Conservation (phyloP, 257 asterid species). For the Solanum pinnatisectum region DNA sequence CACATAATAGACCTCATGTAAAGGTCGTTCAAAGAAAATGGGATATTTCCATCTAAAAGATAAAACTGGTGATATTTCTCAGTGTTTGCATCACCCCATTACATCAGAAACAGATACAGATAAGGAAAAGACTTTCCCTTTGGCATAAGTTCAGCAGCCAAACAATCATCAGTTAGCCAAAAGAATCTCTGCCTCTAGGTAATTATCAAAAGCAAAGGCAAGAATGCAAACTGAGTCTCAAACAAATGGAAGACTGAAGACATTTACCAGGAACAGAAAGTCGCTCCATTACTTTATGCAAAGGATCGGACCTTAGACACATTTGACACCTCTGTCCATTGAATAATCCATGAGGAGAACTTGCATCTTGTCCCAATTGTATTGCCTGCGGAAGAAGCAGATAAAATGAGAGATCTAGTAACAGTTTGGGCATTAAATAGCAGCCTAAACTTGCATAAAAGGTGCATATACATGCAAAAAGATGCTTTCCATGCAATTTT, state of each 20-base stretch:
- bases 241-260: neutral
- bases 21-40: neutral
- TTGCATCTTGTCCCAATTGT: slow-evolving; percentile 62
- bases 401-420: neutral
- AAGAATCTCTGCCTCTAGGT: neutral
- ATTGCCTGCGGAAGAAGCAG: slow-evolving; percentile 31
- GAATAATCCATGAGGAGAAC: slow-evolving; percentile 36
- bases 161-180: neutral
- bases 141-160: neutral
- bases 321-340: slow-evolving; percentile 67
- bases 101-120: neutral
- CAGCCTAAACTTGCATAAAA: neutral
- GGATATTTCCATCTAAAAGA: neutral
- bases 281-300: slow-evolving; percentile 70
- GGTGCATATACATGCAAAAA: neutral
- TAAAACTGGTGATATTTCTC: neutral
- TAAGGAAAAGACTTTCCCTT: neutral
- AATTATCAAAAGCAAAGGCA: neutral
- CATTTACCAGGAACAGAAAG: slow-evolving; percentile 49
- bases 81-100: neutral
- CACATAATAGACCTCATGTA: neutral
- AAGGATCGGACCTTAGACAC: slow-evolving; percentile 66
- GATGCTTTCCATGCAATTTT: neutral
- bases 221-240: neutral
- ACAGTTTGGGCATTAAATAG: neutral